Base-by-base conservation (phyloP, 108 stramenopile species). In the Pseudonitzschia multiseries region DNA sequence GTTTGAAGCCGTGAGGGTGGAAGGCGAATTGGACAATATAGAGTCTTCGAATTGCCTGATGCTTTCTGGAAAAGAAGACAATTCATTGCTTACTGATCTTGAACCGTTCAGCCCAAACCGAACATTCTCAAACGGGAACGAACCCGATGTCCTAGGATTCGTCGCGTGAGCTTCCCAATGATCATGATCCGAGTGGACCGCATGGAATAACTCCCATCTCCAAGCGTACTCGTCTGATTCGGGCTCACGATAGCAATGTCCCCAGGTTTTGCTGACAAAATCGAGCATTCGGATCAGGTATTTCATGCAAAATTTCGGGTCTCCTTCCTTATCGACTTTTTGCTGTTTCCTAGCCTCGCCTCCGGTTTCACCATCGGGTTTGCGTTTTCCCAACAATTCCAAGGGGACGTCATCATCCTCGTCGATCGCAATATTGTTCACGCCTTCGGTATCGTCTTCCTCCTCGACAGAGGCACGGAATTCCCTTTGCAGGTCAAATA, bases 191-290 rank as follows among this genome's bases (percentile, higher is more conserved):
- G 53, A 68, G 66, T 79, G 48, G 48, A 75, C 72, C 41, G 82
- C 86, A 78, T 82, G 88, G 68, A 76, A 86, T 61, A 80, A 79
- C 81, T 83, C 90, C 86, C 86, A 90, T 42, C 88, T 80, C 91
- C 92, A 93, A 41, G 88, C 85, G 75, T 84, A 87, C n/a, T 93
- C 90, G 8, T 79, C 68, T 73, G 87, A 74, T n/a, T 82, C 63
- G 13, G 87, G 87, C 56, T 93, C 93, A 24, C 81, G 71, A 61
- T 84, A 88, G n/a, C 90, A 66, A 71, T 93, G 93, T 0, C 93
- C 93, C 80, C 87, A 88, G 2, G 82, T 87, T 63, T 81, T 75
- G 74, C 88, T 87, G 26, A 93, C 86, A 61, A 86, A 69, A 36
- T 69, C 56, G 33, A 91, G 61, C 66, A 93, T 74, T 57, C 86